Base-by-base conservation (phyloP, 2,329 filamentous ascomycete genomes). In the Didymosphaeria variabile region DNA sequence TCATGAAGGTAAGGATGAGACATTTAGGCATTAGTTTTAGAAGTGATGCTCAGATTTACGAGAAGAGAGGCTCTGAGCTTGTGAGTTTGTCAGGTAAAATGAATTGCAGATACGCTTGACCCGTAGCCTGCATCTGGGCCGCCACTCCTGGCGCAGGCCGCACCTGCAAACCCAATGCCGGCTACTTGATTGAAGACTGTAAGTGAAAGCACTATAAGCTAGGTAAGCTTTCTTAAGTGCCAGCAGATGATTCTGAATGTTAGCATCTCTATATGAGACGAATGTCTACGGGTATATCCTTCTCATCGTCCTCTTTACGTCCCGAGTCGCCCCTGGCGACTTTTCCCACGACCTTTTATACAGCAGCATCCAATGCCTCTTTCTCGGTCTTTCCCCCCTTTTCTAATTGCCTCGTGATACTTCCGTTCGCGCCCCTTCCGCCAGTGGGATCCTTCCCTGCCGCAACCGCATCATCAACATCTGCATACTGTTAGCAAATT, bases 391-490 rank as follows among this genome's bases (percentile, higher is more conserved):
- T 58, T 7, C 55, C 59, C 12, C 53, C 61, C 46, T 63, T 47
- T 31, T 78, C 69, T 36, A 83, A 63, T 44, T 75, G 75, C 34
- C 69, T 75, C 19, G 75, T 72, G 42, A 84, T 83, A 44, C 65
- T 65, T 0, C 81, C 81, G 65, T 80, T 79, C 2, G 71, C 61
- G 2, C 79, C 79, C 36, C 82, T 68, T 1, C 82, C 82, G 9
- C 82, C 77, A 2, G 82, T 84, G 3, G 81, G 80, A 67, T 83
- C 81, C 1, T 70, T 61, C 32, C 70, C 34, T 2, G 72, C 74
- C 2, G 69, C 70, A 17, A 82, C 79, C 5, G 79, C 80, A 60
- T 82, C 77, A 52, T 83, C 81, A 9, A 83, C 80, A 54, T 82
- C 81, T 82, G 34, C 2, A 31, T 10, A 7, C 6, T 13, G 47